phyloP scores from a whole-genome alignment of 2,329 filamentous ascomycete species.

The Xylariaceae sp. region DNA sequence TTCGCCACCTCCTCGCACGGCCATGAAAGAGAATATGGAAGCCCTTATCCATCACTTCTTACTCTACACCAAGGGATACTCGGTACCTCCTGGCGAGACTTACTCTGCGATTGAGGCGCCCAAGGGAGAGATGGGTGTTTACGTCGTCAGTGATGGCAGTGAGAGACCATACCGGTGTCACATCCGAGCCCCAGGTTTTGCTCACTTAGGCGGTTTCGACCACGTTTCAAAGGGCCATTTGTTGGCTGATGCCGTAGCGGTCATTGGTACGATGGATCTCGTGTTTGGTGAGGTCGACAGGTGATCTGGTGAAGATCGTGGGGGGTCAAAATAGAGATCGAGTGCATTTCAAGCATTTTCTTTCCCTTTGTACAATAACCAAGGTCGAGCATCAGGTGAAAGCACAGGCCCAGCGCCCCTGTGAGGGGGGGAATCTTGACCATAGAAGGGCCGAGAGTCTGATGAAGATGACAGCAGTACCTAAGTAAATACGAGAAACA shows the following conservation, averaged over 20 bases:
- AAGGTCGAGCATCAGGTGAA: conserved; percentile 7
- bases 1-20: conserved; percentile 86
- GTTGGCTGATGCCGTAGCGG: conserved; percentile 92
- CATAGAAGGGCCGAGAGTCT: background rate
- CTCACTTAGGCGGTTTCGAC: conserved; percentile 90
- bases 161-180: conserved; percentile 97
- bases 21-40: conserved; percentile 99
- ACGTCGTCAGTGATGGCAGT: conserved; percentile 89
- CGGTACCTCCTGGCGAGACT: conserved; percentile 94
- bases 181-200: conserved; percentile 94
- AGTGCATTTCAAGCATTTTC: conserved; percentile 10
- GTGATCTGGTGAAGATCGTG: conserved; percentile 30
- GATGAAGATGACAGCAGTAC: background rate
- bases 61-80: conserved; percentile 97
- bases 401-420: background rate
- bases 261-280: conserved; percentile 87
- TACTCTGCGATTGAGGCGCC: conserved; percentile 99
- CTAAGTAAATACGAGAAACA: background rate
- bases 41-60: conserved; percentile 98
- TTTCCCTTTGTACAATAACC: conserved; percentile 26
- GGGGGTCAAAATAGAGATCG: conserved; percentile 8
- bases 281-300: conserved; percentile 74
- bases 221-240: conserved; percentile 89
- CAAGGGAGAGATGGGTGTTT: conserved; percentile 99
- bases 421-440: background rate